Percentiles rank a stretch among this genome's conserved stretches.
phyloP scores from a whole-genome alignment of 345 rosid genomes.

The Leavenworthia alabamica region DNA sequence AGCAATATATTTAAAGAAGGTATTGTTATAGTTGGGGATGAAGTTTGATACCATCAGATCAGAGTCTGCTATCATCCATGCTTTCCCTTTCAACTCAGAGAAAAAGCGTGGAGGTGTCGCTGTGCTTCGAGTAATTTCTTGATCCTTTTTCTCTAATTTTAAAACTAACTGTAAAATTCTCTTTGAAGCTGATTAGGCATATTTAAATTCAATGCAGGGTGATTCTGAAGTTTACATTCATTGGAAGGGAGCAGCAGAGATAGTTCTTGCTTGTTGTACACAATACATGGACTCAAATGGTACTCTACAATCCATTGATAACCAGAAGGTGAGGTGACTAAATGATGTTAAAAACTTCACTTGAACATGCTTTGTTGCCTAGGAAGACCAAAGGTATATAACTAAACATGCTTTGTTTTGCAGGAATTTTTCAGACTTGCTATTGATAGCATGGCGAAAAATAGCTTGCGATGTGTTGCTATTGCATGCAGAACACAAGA shows the following conservation, averaged over 20 bases:
- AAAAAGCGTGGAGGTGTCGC: constrained; percentile 99
- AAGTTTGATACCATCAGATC: constrained; percentile 65
- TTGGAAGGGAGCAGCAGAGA: constrained; percentile 99
- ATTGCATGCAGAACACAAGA: constrained; percentile 76
- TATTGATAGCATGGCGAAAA: constrained; percentile 81
- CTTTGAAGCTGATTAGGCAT: constrained; percentile 5
- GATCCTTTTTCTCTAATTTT: constrained; percentile 8
- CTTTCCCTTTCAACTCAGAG: constrained; percentile 95
- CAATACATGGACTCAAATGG: constrained; percentile 65
- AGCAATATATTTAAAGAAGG: constrained; percentile 13
- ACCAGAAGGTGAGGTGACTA: constrained; percentile 46
- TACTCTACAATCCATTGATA: constrained; percentile 47
- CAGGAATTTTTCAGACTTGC: constrained; percentile 68
- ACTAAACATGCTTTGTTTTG: no score
- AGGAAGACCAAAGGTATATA: no score
- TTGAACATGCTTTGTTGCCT: no score
- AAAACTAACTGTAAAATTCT: background rate
- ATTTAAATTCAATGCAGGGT: constrained; percentile 35
- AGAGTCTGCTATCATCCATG: constrained; percentile 67
- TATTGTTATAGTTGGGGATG: constrained; percentile 84
- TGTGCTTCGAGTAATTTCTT: constrained; percentile 45
- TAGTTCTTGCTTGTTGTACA: constrained; percentile 77
- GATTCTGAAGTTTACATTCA: constrained; percentile 75
- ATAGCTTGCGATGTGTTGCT: constrained; percentile 92
- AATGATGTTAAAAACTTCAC: no score